Conservation (phyloP, 1,284 basidiomycete species). For the Trichosporon inkin region DNA sequence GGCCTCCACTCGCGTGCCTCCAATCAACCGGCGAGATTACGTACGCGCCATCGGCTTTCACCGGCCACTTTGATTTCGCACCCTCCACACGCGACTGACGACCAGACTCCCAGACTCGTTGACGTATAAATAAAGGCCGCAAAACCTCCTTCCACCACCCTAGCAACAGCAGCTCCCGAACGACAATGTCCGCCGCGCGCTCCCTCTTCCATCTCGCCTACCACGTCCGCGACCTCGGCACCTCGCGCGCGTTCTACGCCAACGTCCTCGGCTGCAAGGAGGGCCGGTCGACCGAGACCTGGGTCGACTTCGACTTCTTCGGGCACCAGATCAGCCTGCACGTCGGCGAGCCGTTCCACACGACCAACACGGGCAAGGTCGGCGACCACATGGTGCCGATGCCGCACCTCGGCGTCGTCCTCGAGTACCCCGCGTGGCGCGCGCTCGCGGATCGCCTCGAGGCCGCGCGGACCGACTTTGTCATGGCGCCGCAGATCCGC, state of each 20-base stretch:
- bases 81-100: too few relatives aligned
- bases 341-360: slow-evolving; percentile 23
- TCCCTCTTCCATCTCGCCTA: slow-evolving; percentile 25
- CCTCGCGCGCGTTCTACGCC: slow-evolving; percentile 20
- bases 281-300: slow-evolving; percentile 22
- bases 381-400: slow-evolving; percentile 27
- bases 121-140: too few relatives aligned
- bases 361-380: slow-evolving; percentile 23
- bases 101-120: too few relatives aligned
- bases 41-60: too few relatives aligned
- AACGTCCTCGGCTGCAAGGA: slow-evolving; percentile 21
- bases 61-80: too few relatives aligned
- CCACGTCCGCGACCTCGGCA: slow-evolving; percentile 21
- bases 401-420: slow-evolving; percentile 24
- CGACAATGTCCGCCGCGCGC: slow-evolving; percentile 8
- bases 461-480: slow-evolving; percentile 19
- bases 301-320: slow-evolving; percentile 27
- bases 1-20: too few relatives aligned
- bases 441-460: slow-evolving; percentile 16
- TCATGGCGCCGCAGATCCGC: slow-evolving; percentile 24
- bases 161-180: too few relatives aligned
- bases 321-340: slow-evolving; percentile 25
- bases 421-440: slow-evolving; percentile 20
- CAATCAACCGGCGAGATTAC: too few relatives aligned
- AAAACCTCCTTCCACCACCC: too few relatives aligned